Evolutionary conservation across 495 filamentous ascomycete species (phyloP), one percentile per base, ranked within the genome.

Genomic region (Daldinia loculata): DNA sequence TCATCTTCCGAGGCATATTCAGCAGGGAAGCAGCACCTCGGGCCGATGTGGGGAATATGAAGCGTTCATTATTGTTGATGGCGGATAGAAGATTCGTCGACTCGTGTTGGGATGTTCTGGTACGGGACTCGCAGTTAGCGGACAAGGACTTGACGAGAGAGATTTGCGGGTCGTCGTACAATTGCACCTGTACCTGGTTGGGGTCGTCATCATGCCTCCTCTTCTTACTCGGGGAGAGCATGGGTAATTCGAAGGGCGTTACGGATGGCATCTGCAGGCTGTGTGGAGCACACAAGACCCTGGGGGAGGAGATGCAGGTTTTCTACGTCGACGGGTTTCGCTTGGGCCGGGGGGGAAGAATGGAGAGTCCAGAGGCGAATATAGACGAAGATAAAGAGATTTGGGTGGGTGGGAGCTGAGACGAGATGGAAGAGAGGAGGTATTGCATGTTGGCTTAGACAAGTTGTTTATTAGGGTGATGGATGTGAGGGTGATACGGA

Each of bases 121-220:
- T 22, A 45, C 34, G 27, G 66, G 19, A 5, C 57, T 74, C 70
- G 30, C 19, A 17, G 50, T 71, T 63, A 76, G 52, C 45, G 38
- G 41, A 30, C 56, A 57, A 67, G 53, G 41, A 63, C 60, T 38
- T 56, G 50, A 41, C 41, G 19, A 36, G 64, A 41, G 60, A 41
- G 12, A 56, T 59, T 53, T 36, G 67, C 15, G 48, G 61, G 59
- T 45, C 73, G 59, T 43, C 73, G 68, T 80, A 80, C 78, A 80
- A 69, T 71, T 72, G 65, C 41, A 75, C 24, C 60, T 79, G 79
- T 55, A 70, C 67, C 56, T 70, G 59, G 62, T 38, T 50, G 53
- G 32, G 64, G 63, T 62, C 50, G 56, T 81, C 81, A 32, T 82
- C 81, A 63, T 79, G 80, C 63, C 78, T 79, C 64, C 81, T 74